Percentiles rank a stretch among this genome's conserved stretches.
phyloP scores from a whole-genome alignment of 1,284 basidiomycete genomes.

The Ceratobasidium sp. region DNA sequence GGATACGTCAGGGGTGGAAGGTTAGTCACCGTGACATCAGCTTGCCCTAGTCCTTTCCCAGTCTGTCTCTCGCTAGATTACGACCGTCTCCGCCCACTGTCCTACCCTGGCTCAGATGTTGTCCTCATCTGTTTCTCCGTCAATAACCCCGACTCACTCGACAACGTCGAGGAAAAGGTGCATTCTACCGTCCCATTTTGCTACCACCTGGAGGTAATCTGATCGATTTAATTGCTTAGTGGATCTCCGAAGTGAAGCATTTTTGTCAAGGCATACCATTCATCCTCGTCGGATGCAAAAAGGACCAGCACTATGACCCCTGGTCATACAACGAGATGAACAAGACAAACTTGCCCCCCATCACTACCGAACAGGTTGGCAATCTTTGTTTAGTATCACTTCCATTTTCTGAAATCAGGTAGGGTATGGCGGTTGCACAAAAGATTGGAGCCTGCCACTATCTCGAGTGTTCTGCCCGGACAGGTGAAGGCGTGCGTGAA shows the following conservation, averaged over 20 bases:
- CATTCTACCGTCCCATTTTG: too few relatives aligned
- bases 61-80: slow-evolving; percentile 62
- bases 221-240: too few relatives aligned
- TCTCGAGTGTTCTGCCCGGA: slow-evolving; percentile 91
- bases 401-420: too few relatives aligned
- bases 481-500: slow-evolving; percentile 89
- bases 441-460: slow-evolving; percentile 87
- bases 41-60: slow-evolving; percentile 36
- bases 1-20: slow-evolving; percentile 96
- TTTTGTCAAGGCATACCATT: slow-evolving; percentile 90
- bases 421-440: slow-evolving; percentile 88
- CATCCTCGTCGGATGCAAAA: slow-evolving; percentile 94
- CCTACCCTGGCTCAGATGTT: slow-evolving; percentile 93
- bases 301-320: slow-evolving; percentile 83
- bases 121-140: slow-evolving; percentile 95
- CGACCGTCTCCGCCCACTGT: slow-evolving; percentile 90
- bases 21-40: slow-evolving; percentile 52
- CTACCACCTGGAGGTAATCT: too few relatives aligned
- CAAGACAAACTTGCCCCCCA: too few relatives aligned
- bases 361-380: too few relatives aligned
- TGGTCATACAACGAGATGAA: slow-evolving; percentile 84
- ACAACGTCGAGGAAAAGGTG: slow-evolving; percentile 98
- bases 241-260: slow-evolving; percentile 94
- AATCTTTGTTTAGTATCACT: too few relatives aligned
- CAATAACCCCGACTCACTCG: slow-evolving; percentile 91